Base-by-base conservation (phyloP, 352 stramenopile genomes). In the Globisporangium apiculatum region DNA sequence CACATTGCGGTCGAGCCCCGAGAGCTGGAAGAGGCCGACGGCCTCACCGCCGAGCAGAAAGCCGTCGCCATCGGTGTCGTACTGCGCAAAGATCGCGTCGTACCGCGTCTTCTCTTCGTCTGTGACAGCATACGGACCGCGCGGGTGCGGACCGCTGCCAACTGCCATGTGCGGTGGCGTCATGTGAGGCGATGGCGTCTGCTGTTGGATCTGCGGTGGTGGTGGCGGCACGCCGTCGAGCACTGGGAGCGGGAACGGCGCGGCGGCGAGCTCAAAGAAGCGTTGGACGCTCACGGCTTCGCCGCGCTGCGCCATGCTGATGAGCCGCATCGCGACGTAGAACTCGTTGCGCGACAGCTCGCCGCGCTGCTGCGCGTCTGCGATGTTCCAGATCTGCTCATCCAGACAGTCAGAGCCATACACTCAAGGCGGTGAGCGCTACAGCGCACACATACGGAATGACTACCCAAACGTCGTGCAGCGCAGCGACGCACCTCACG, bases 1-100 rank as follows among this genome's bases (percentile, higher is more conserved):
- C 77, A 94, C 85, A 57, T 79, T 83, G 51, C 89, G 76, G 69
- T 97, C 87, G 7, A 98, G 75, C 1, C 92, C 92, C 7, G 90
- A 97, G 76, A 98, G 97, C 42, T 86, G 79, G 69, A 98, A 98
- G 3, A 98, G 75, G 18, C 75, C 76, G 7, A 98, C 93, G 6
- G 94, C 94, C 55, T 96, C 83, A 6, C 69, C 61, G 9, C 94
- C 94, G 50, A 96, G 79, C 14, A 98, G 67, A 58, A 95, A 98
- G n/a, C 87, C 86, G 65, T 98, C 91, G 15, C 66, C 67, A 67
- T 97, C 86, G 14, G 80, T 81, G 48, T 96, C 86, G 57, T 98
- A 98, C 53, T 96, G 75, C 24, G 88, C 83, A 71, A 98, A 98
- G 18, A 98, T 84, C 24, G 66, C 62, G 60, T 97, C 82, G 73